These are phyloP conservation scores for Paratinospora sagittata DNA, from an alignment of 164 flowering plant species.

Conservation along the genomic window DNA sequence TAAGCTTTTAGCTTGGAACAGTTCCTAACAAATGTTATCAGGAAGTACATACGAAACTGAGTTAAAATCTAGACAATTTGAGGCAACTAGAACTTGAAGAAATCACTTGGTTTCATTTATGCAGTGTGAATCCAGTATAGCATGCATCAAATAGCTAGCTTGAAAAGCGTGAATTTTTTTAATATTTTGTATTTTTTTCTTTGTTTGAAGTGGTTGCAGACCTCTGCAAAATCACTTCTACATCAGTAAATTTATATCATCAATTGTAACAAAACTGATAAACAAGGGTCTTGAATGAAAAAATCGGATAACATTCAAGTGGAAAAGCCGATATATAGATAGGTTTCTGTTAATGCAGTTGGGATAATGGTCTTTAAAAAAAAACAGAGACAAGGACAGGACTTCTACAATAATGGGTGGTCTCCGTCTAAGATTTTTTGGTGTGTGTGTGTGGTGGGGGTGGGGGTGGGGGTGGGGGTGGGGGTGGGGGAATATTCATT, in stretches of 20 bases:
- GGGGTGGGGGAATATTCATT: slow-evolving; percentile 47
- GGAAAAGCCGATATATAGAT: neutral
- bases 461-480: too few species aligned
- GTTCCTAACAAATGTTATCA: too few species aligned
- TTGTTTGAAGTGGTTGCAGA: too few species aligned
- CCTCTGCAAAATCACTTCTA: too few species aligned
- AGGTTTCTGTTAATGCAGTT: neutral
- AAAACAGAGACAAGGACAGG: slow-evolving; percentile 1
- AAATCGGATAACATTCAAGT: neutral
- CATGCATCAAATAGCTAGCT: too few species aligned
- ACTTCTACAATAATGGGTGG: slow-evolving; percentile 4
- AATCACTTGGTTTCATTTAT: neutral
- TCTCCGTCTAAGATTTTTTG: slow-evolving; percentile 9
- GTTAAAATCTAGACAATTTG: neutral
- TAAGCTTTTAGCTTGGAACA: too few species aligned
- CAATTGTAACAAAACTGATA: too few species aligned
- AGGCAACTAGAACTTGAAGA: neutral
- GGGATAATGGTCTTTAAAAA: neutral
- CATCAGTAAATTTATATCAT: too few species aligned
- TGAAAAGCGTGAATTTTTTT: neutral
- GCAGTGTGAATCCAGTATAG: neutral
- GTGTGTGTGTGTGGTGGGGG: too few species aligned
- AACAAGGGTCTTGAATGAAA: too few species aligned
- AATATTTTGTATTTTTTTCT: neutral
- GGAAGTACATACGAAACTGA: neutral